phyloP scores from a whole-genome alignment of 2,329 filamentous ascomycete genomes.

The Hypomyces perniciosus region DNA sequence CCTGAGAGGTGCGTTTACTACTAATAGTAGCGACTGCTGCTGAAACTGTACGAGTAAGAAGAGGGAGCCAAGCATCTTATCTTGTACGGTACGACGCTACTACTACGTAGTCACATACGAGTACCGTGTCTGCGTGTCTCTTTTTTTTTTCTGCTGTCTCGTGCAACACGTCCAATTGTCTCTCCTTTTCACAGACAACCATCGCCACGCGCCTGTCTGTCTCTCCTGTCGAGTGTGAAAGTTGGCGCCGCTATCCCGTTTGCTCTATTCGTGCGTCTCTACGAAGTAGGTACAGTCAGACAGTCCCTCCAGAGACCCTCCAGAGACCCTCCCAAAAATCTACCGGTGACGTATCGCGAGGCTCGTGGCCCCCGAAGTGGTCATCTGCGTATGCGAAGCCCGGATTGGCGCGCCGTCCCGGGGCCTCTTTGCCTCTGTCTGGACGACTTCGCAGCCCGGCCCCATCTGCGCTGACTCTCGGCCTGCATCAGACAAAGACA shows the following conservation, averaged over 20 bases:
- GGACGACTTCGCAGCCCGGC: slow-evolving; percentile 3
- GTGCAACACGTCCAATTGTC: neutral
- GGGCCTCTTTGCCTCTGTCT: slow-evolving; percentile 2
- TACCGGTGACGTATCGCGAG: slow-evolving; percentile 13
- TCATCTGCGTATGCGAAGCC: slow-evolving; percentile 13
- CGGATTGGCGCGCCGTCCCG: slow-evolving; percentile 5
- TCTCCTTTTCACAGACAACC: neutral
- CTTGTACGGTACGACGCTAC: no score
- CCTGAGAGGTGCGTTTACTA: neutral
- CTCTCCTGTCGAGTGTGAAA: no score
- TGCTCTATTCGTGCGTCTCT: neutral
- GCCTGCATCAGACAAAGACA: neutral
- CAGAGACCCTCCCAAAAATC: slow-evolving; percentile 3
- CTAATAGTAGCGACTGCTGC: neutral
- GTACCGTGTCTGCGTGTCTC: no score
- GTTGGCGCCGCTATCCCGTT: slow-evolving; percentile 2
- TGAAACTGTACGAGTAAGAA: neutral
- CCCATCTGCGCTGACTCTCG: neutral
- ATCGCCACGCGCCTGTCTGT: neutral
- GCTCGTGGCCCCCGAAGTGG: slow-evolving; percentile 10
- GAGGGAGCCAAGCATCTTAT: no score
- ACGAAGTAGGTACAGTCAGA: neutral
- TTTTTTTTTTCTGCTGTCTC: neutral
- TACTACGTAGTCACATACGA: neutral
- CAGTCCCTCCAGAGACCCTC: slow-evolving; percentile 3